Percentiles rank a stretch among this genome's conserved stretches.
phyloP scores from a whole-genome alignment of 225 moss, liverwort and hornwort genomes.

The Physcomitrellopsis africana region DNA sequence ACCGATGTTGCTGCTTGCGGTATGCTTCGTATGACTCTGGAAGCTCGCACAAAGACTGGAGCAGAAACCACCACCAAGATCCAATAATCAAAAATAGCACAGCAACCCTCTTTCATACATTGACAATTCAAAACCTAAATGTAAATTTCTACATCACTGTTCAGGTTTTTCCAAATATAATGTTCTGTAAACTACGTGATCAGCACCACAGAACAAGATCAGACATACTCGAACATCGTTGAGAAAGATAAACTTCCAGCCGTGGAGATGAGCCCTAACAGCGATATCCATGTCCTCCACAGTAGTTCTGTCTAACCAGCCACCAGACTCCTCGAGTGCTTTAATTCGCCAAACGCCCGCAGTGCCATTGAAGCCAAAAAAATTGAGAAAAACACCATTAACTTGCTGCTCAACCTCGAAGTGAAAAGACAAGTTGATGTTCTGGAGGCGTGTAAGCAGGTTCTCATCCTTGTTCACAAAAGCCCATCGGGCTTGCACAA shows the following conservation, averaged over 20 bases:
- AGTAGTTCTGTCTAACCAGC: slow-evolving; percentile 34
- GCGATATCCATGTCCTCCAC: slow-evolving; percentile 40
- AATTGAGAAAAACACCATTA: slow-evolving; percentile 27
- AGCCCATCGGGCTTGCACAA: slow-evolving; percentile 33
- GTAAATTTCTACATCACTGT: neutral
- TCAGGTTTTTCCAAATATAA: no score
- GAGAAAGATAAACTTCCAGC: slow-evolving; percentile 41
- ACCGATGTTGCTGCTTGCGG: slow-evolving; percentile 32
- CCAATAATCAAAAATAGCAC: neutral
- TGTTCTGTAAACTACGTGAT: neutral
- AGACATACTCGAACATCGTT: slow-evolving; percentile 28
- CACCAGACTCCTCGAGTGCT: slow-evolving; percentile 36
- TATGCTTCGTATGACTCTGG: slow-evolving; percentile 35
- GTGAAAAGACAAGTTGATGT: slow-evolving; percentile 28
- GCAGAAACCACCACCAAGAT: neutral
- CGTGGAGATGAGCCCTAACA: slow-evolving; percentile 26
- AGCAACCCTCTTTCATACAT: neutral
- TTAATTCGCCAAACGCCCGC: slow-evolving; percentile 37
- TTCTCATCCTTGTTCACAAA: slow-evolving; percentile 38
- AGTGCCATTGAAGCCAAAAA: slow-evolving; percentile 37
- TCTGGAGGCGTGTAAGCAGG: slow-evolving; percentile 27
- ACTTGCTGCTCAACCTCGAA: slow-evolving; percentile 28
- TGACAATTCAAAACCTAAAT: neutral
- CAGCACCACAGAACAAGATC: neutral
- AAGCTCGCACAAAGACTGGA: slow-evolving; percentile 33